Conservation (phyloP, 2,329 filamentous ascomycete species). For the Pestalotiopsis sp. region DNA sequence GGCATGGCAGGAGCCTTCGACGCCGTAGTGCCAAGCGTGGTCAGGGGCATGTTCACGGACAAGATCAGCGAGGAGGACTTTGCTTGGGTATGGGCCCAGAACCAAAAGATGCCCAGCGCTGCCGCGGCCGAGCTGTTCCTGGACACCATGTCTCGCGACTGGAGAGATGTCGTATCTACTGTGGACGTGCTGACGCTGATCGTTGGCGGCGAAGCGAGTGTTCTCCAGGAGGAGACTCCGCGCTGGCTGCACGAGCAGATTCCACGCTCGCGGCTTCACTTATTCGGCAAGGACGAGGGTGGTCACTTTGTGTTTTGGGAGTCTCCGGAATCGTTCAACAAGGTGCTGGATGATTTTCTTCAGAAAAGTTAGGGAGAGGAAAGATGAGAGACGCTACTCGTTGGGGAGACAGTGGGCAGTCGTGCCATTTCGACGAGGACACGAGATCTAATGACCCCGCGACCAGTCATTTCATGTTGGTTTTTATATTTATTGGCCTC, state of each 20-base stretch:
- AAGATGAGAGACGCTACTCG: too few relatives aligned
- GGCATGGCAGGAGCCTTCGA: conserved; percentile 18
- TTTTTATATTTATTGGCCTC: too few relatives aligned
- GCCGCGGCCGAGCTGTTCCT: conserved; percentile 27
- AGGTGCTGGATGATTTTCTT: conserved; percentile 31
- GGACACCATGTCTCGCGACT: conserved; percentile 29
- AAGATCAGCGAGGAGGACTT: conserved; percentile 24
- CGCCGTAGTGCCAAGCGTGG: conserved; percentile 19
- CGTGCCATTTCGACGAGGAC: too few relatives aligned
- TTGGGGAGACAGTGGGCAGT: too few relatives aligned
- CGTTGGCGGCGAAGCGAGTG: conserved; percentile 22
- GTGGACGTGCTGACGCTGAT: conserved; percentile 32
- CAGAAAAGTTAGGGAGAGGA: not conserved
- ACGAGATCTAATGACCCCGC: too few relatives aligned
- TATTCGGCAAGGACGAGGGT: conserved; percentile 33
- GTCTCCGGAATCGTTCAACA: conserved; percentile 35
- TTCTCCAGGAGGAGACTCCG: conserved; percentile 18
- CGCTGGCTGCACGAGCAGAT: conserved; percentile 32
- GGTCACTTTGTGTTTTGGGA: conserved; percentile 37
- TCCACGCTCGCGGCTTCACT: conserved; percentile 23
- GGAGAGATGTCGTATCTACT: conserved; percentile 31
- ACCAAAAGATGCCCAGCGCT: conserved; percentile 28
- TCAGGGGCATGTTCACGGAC: conserved; percentile 27
- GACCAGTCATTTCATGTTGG: too few relatives aligned
- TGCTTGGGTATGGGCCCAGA: conserved; percentile 27